Evolutionary conservation across 306 rosid species (phyloP), one percentile per base, ranked within the genome.

Genomic region (Pyrus communis): DNA sequence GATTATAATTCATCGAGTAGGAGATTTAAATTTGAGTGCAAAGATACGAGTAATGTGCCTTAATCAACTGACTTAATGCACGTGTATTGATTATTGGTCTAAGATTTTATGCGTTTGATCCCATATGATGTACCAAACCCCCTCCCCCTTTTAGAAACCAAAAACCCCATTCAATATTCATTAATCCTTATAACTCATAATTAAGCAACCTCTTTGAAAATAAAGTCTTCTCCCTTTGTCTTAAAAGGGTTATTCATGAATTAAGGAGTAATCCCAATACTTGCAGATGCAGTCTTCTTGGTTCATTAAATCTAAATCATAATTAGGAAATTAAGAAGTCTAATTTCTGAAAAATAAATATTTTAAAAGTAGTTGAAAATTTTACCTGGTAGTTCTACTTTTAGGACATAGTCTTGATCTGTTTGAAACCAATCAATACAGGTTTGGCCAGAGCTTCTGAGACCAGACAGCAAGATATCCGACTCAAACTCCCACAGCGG

Each of bases 401-500:
- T 91, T 52, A 95, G 83, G n/a, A 79, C 68, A 67, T 92, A 92
- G 9, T 87, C 92, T 62, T 87, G 92, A 57, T 88, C 92, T 14
- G 85, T 88, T 71, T 82, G 91, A 79, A 14, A 68, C 98, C 98
- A 95, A 83, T 95, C 97, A 12, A 88, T 85, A 9, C 92, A 70
- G 28, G 1, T 31, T 82, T 85, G 91, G 64, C 83, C 88, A 3
- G 86, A 80, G 84, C 81, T 88, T 75, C 88, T 80, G 62, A 90
- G 86, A 76, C 84, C 80, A 40, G 92, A 84, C 79, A 95, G 78
- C 83, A 95, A 82, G 38, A 82, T 58, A 65, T 95, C 96, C 3
- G 97, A 88, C 76, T 95, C 97, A 81, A 95, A 88, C 59, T 95
- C 98, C 98, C 97, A 92, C 1, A 95, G 87, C 28, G 98, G 98